Base-by-base conservation (phyloP, 306 rosid genomes). In the Arachis stenosperma region DNA sequence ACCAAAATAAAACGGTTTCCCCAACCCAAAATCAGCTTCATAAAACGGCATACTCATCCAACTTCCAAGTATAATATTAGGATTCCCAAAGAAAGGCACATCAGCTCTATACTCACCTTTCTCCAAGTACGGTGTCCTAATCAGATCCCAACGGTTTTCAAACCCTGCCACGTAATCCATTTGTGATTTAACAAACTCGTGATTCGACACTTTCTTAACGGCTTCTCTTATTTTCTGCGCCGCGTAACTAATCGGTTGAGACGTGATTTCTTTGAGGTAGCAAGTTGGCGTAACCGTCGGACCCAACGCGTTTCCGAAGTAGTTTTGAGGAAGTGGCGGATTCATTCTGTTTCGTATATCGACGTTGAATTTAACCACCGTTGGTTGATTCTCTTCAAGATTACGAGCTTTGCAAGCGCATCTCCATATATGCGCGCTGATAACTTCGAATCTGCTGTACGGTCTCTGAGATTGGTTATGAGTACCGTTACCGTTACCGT, bases 371-470 rank as follows among this genome's bases (percentile, higher is more conserved):
- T 50, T 3, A 12, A 59, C 62, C 2, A 37, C 6, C 9, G 37
- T 67, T 39, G 29, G 52, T 22, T 76, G 80, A 3, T 58, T 39
- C 27, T 43, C 33, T 7, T 42, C 44, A 15, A 29, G 60, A 17
- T 58, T 9, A 6, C 69, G 80, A 6, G 80, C 74, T 27, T 58
- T 67, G 0, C 69, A 59, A 7, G 39, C 69, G 67, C 55, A 47
- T 47, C 44, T 67, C 80, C 79, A 75, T 58, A 75, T 48, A 22
- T 66, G 73, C 22, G 74, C 79, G 8, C 12, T 6, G 4, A 75
- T 57, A 15, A 30, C 74, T 67, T 75, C 79, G 36, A 3, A 76
- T 50, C 62, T 67, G 41, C 75, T 76, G 48, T 37, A 76, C 5
- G 55, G 39, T 27, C 54, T 76, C 37, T 33, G 4, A 33, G 37